phyloP scores from a whole-genome alignment of 2,329 filamentous ascomycete species.

The Hypoxylon sp. region DNA sequence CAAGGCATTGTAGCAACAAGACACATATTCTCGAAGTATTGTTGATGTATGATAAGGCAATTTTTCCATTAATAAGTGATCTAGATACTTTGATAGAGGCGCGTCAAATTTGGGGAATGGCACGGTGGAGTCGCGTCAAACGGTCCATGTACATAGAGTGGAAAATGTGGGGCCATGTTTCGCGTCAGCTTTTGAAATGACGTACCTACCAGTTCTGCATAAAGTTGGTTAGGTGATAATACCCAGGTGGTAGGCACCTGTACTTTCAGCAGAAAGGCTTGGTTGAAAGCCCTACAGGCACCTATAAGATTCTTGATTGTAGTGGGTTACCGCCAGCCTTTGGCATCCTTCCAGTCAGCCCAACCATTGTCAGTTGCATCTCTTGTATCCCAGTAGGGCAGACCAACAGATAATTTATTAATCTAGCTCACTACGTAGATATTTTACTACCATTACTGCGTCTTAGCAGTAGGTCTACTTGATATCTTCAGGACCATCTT shows the following conservation, averaged over 20 bases:
- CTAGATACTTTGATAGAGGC: constrained; percentile 22
- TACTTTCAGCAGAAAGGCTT: too few relatives aligned
- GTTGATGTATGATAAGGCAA: constrained; percentile 6
- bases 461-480: background rate
- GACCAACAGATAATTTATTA: background rate
- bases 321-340: background rate
- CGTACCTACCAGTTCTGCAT: background rate
- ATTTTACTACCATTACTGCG: background rate
- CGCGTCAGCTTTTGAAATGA: constrained; percentile 1
- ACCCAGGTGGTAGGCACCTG: too few relatives aligned
- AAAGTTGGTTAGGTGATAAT: constrained; percentile 1
- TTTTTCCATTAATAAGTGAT: background rate
- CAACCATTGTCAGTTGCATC: background rate
- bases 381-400: background rate
- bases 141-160: constrained; percentile 3
- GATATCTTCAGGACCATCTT: background rate
- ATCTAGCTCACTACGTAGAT: background rate
- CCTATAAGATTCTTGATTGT: background rate
- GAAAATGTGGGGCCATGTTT: background rate
- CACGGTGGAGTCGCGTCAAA: constrained; percentile 32
- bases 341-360: background rate
- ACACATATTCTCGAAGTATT: background rate
- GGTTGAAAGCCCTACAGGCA: background rate
- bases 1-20: constrained; percentile 38
- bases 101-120: constrained; percentile 25